Evolutionary conservation across 306 rosid species (phyloP).

Genomic region (Echinosophora koreensis): DNA sequence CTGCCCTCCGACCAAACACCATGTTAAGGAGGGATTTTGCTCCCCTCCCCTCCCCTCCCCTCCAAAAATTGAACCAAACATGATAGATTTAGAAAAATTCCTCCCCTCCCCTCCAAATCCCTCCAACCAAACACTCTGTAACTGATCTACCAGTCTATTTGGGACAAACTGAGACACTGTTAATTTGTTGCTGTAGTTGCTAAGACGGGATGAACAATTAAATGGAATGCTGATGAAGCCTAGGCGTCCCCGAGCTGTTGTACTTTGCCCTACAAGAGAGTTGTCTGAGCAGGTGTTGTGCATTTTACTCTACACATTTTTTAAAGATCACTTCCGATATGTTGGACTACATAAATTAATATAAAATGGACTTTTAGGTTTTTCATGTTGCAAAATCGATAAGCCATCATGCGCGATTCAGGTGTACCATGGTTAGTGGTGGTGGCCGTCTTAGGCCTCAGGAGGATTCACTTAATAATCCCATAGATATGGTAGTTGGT

Average conservation of each 20-base stretch:
- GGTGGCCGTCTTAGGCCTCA: slow-evolving; percentile 94
- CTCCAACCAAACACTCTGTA: too few species aligned
- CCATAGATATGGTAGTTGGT: slow-evolving; percentile 92
- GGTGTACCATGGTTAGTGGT: slow-evolving; percentile 94
- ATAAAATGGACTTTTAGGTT: slow-evolving; percentile 62
- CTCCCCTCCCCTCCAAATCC: too few species aligned
- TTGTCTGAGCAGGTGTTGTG: slow-evolving; percentile 84
- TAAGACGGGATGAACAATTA: slow-evolving; percentile 81
- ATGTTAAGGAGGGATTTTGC: too few species aligned
- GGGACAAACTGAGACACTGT: slow-evolving; percentile 31
- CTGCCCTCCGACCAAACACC: too few species aligned
- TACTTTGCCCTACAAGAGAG: slow-evolving; percentile 94
- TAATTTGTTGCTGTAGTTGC: slow-evolving; percentile 62
- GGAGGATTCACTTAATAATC: slow-evolving; percentile 84
- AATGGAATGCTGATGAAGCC: slow-evolving; percentile 81
- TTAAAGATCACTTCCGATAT: slow-evolving; percentile 12
- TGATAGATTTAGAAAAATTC: too few species aligned
- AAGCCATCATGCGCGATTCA: slow-evolving; percentile 90
- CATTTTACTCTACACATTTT: slow-evolving; percentile 39
- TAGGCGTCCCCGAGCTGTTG: slow-evolving; percentile 90
- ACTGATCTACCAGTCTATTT: slow-evolving; percentile 31
- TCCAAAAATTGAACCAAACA: too few species aligned
- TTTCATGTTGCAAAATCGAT: slow-evolving; percentile 91
- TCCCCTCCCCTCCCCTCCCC: too few species aligned
- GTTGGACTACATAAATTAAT: slow-evolving; percentile 45